phyloP scores from a whole-genome alignment of 164 flowering plant genomes.

The Nymphaea colorata region DNA sequence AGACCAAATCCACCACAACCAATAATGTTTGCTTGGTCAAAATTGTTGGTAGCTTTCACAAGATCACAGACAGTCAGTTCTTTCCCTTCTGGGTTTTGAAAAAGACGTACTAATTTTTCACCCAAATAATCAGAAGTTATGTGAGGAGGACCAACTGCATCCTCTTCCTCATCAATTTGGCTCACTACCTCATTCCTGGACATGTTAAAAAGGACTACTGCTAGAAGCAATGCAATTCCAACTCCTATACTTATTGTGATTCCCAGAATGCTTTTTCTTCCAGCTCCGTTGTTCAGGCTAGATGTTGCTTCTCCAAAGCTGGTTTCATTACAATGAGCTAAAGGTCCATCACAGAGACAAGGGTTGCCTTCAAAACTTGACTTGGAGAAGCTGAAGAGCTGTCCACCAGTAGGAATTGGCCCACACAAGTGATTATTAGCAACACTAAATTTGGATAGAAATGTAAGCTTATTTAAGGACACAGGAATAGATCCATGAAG shows the following conservation, averaged over 20 bases:
- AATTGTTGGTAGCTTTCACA: constrained; percentile 48
- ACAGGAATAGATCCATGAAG: constrained; percentile 51
- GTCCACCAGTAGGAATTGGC: constrained; percentile 55
- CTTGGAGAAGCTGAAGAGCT: constrained; percentile 58
- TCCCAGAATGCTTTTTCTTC: constrained; percentile 28
- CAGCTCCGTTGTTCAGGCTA: constrained; percentile 18
- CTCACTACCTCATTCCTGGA: constrained; percentile 13
- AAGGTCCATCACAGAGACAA: constrained; percentile 40
- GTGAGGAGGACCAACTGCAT: constrained; percentile 12
- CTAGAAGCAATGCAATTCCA: constrained; percentile 29
- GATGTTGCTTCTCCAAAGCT: constrained; percentile 5
- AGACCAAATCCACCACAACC: constrained; percentile 84
- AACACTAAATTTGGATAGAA: constrained; percentile 68
- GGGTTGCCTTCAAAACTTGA: constrained; percentile 76
- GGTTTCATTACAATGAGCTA: constrained; percentile 12
- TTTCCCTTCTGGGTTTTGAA: constrained; percentile 30
- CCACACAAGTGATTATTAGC: constrained; percentile 68
- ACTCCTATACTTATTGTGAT: constrained; percentile 19
- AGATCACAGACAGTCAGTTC: constrained; percentile 49
- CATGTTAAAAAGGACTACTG: constrained; percentile 18
- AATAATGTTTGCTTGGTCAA: constrained; percentile 67
- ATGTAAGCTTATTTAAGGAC: constrained; percentile 53
- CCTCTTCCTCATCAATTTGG: constrained; percentile 24
- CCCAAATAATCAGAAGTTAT: constrained; percentile 25
- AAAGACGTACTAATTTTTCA: constrained; percentile 32